These are phyloP conservation scores for Hypocreales sp. DNA, from an alignment of 2,329 filamentous ascomycete genomes.

Conservation along the genomic window DNA sequence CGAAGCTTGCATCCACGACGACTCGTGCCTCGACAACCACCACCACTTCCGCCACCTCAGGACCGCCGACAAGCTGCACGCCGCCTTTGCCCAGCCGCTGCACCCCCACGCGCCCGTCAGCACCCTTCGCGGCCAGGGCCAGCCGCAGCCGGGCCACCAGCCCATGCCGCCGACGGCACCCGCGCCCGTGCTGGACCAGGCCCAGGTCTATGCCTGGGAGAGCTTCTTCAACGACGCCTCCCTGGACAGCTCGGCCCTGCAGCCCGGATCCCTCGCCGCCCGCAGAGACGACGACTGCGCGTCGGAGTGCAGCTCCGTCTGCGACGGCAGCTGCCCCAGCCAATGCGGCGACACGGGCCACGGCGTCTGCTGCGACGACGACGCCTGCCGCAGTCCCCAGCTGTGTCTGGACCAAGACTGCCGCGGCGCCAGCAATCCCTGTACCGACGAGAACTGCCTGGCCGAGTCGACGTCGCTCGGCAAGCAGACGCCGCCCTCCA, in stretches of 20 bases:
- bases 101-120: background rate
- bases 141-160: background rate
- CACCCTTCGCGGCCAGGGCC: background rate
- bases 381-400: constrained; percentile 14
- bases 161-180: background rate
- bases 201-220: constrained; percentile 6
- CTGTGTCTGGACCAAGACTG: constrained; percentile 16
- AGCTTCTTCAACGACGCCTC: constrained; percentile 5
- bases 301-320: constrained; percentile 19
- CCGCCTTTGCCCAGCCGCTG: constrained; percentile 3
- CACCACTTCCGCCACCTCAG: constrained; percentile 6
- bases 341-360: constrained; percentile 17
- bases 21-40: constrained; percentile 14
- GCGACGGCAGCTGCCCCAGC: constrained; percentile 17
- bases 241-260: constrained; percentile 1
- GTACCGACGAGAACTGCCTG: constrained; percentile 18
- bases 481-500: background rate
- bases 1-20: constrained; percentile 14
- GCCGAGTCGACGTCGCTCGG: constrained; percentile 7
- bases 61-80: constrained; percentile 4
- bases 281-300: constrained; percentile 13
- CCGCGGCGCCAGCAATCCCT: constrained; percentile 17
- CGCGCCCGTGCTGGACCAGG: constrained; percentile 2
- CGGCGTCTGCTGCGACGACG: constrained; percentile 19
- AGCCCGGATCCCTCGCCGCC: background rate